Base-by-base conservation (phyloP, 768 basidiomycete genomes). In the Mycena albidolilacea region DNA sequence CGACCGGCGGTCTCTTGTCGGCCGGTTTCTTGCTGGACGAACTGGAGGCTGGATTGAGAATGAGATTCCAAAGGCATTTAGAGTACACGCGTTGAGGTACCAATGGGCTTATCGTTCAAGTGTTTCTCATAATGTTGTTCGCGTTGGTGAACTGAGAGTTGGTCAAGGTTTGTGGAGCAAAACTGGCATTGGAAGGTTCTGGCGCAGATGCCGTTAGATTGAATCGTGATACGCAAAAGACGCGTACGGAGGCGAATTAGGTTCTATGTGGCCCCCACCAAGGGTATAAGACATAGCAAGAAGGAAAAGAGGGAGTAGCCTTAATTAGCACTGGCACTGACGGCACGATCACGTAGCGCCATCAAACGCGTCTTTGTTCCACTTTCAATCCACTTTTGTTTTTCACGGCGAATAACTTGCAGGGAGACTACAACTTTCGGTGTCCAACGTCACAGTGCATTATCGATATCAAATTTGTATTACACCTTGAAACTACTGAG, bases 91-190 rank as follows among this genome's bases (percentile, higher is more conserved):
- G 65, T 23, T n/a, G 46, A 14, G 23, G 60, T 67, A 69, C 74
- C 54, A 21, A 61, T 15, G 54, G 74, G 41, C 58, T 77, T 48
- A 38, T 77, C 77, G 5, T 78, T 70, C 37, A 86, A 80, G 79
- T 94, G 93, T 3, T 70, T 43, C 5, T 90, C 84, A 76, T 91
- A 93, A 76, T 95, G 94, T 12, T 78, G 75, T 65, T 87, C 79
- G 35, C 90, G 87, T 73, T 88, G 78, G 2, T 73, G 15, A 0
- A 78, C 61, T 7, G 84, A 79, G 55, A 89, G 77, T 6, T 77
- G 74, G 17, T 81, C 77, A 12, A 95, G 80, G 64, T 86, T 82
- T 19, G 50, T 12, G 17, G 71, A 64, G 75, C 93, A 95, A 60
- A 93, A 78, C 59, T 85, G 87, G 79, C 92, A 93, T 52, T 78